phyloP scores from a whole-genome alignment of 2,329 filamentous ascomycete species.

The Alternaria ventricosa region DNA sequence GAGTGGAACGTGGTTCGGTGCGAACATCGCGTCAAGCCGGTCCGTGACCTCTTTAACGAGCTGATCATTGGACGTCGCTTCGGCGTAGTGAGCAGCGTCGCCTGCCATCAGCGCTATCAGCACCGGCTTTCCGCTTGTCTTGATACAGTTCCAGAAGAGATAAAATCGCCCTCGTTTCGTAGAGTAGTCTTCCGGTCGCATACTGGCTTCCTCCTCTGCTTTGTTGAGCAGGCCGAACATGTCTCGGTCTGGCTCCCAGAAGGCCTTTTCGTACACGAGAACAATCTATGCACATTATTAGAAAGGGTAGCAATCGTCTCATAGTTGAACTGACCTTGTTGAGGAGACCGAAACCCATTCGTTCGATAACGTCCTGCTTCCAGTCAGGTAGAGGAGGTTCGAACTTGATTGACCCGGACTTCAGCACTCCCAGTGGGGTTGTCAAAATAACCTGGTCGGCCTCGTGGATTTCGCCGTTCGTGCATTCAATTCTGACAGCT shows the following conservation, averaged over 20 bases:
- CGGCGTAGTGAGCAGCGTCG: constrained; percentile 88
- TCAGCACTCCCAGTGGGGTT: constrained; percentile 87
- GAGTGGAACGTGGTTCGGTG: constrained; percentile 66
- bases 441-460: constrained; percentile 94
- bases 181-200: constrained; percentile 80
- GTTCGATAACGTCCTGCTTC: constrained; percentile 80
- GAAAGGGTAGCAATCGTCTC: neutral
- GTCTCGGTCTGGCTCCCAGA: constrained; percentile 89
- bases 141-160: constrained; percentile 95
- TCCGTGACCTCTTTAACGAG: constrained; percentile 82
- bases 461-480: constrained; percentile 76
- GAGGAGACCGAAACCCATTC: constrained; percentile 89
- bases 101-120: constrained; percentile 95
- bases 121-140: constrained; percentile 83
- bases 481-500: constrained; percentile 62
- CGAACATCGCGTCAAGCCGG: constrained; percentile 79
- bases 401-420: constrained; percentile 81
- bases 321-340: constrained; percentile 71
- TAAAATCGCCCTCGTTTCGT: constrained; percentile 88
- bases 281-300: constrained; percentile 62
- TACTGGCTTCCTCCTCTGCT: constrained; percentile 71
- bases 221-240: constrained; percentile 92
- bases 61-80: constrained; percentile 74
- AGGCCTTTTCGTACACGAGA: constrained; percentile 83
- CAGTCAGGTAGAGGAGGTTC: constrained; percentile 87